These are phyloP conservation scores for Exutisphaerella laricina DNA, from an alignment of 2,329 filamentous ascomycete genomes.

Conservation along the genomic window DNA sequence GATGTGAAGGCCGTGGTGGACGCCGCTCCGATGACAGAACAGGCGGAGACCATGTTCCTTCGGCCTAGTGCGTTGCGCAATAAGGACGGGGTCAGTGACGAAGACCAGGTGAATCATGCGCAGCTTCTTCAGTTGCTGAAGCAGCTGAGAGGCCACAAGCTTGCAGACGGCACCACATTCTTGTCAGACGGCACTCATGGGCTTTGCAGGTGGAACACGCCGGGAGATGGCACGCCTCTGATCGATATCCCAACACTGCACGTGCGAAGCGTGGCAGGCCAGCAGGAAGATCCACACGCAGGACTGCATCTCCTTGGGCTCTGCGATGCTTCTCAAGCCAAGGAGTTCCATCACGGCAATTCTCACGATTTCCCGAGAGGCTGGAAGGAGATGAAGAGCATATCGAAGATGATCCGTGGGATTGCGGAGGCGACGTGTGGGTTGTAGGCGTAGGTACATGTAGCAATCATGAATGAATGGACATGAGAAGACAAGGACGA, in stretches of 20 bases:
- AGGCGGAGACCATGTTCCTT: conserved; percentile 15
- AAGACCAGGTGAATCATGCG: conserved; percentile 14
- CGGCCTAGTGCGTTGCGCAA: conserved; percentile 11
- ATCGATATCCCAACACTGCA: conserved; percentile 15
- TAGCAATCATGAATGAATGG: no score
- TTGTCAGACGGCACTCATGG: conserved; percentile 12
- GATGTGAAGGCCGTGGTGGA: conserved; percentile 4
- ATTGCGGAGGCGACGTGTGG: no score
- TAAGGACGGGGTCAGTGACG: conserved; percentile 13
- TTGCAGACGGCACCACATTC: conserved; percentile 13
- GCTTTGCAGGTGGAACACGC: conserved; percentile 8
- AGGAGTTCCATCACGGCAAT: conserved; percentile 12
- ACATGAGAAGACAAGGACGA: no score
- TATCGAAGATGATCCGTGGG: no score
- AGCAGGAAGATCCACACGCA: conserved; percentile 14
- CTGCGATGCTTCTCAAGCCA: conserved; percentile 9
- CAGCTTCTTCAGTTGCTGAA: conserved; percentile 3
- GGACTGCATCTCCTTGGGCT: conserved; percentile 13
- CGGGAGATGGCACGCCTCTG: conserved; percentile 1
- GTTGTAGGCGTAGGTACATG: no score
- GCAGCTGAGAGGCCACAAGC: conserved; percentile 7
- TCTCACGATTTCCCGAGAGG: conserved; percentile 15
- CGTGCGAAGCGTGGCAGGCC: conserved; percentile 9
- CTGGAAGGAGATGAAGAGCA: no score
- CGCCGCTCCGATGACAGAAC: conserved; percentile 2